phyloP scores from a whole-genome alignment of 805 yeast species.

The Candida parachauliodes region DNA sequence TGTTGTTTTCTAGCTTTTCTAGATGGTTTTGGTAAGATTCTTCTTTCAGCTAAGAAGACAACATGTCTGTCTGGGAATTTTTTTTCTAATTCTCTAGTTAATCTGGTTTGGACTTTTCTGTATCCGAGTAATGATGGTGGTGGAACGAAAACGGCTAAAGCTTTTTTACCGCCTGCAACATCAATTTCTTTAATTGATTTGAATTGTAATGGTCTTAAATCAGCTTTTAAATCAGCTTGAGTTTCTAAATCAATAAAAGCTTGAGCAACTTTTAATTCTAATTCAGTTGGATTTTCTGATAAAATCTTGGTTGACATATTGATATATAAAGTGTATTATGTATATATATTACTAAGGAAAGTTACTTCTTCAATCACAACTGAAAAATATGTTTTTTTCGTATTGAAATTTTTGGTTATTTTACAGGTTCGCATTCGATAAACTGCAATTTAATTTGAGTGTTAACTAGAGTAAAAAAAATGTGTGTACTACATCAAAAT shows the following conservation, averaged over 20 bases:
- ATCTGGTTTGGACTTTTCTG: conserved; percentile 96
- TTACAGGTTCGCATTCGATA: conserved; percentile 8
- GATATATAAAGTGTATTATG: background rate
- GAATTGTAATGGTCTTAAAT: conserved; percentile 97
- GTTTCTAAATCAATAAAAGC: conserved; percentile 96
- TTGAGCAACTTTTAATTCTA: conserved; percentile 99
- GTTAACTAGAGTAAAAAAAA: too few relatives aligned
- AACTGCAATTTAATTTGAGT: conserved; percentile 9
- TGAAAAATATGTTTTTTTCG: conserved; percentile 6
- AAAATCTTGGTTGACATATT: conserved; percentile 95
- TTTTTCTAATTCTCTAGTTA: conserved; percentile 99
- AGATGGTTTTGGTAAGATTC: conserved; percentile 98
- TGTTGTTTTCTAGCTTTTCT: conserved; percentile 90
- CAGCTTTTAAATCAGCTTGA: conserved; percentile 95
- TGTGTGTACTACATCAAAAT: background rate
- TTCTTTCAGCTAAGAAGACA: conserved; percentile 98
- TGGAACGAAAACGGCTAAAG: conserved; percentile 97
- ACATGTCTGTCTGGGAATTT: conserved; percentile 99
- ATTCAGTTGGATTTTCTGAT: conserved; percentile 93
- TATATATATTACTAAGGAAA: conserved; percentile 3
- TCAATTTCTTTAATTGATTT: conserved; percentile 98
- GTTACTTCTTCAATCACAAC: conserved; percentile 2
- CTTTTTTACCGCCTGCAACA: conserved; percentile 97
- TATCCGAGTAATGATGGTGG: conserved; percentile 87
- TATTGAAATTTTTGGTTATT: conserved; percentile 7